A percentile compares a stretch with the other conserved stretches of the same genome.
Conservation (phyloP, 176 grass and related monocot species). For the Pontederia paniculata region DNA sequence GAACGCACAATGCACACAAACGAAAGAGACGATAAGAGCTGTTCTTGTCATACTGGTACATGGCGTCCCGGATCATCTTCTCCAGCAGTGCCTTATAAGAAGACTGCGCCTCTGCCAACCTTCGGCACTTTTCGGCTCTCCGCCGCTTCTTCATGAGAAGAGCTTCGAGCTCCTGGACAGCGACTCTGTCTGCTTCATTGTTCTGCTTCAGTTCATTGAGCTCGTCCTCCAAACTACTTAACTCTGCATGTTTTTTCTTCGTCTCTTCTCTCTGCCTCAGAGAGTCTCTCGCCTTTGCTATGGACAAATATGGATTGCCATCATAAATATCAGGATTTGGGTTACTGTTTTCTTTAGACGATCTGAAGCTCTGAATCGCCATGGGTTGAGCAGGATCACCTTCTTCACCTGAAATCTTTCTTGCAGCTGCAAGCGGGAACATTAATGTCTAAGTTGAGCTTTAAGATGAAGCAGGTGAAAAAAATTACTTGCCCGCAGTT, state of each 20-base stretch:
- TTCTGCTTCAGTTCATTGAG: constrained; percentile 41
- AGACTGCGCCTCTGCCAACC: constrained; percentile 75
- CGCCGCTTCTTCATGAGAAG: constrained; percentile 53
- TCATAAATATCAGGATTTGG: constrained; percentile 34
- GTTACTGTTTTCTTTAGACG: constrained; percentile 62
- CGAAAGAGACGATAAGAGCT: neutral
- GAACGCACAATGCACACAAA: neutral
- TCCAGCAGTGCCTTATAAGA: constrained; percentile 85
- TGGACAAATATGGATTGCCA: constrained; percentile 65
- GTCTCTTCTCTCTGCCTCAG: constrained; percentile 63
- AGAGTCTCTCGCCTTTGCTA: constrained; percentile 83
- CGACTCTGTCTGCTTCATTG: constrained; percentile 47
- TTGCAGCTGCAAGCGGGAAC: constrained; percentile 33
- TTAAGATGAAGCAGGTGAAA: neutral
- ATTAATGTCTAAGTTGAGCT: constrained; percentile 1
- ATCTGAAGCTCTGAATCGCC: constrained; percentile 13
- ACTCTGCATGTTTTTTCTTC: constrained; percentile 74
- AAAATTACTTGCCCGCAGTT: neutral
- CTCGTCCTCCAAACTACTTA: constrained; percentile 54
- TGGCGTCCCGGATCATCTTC: constrained; percentile 98
- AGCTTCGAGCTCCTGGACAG: constrained; percentile 66
- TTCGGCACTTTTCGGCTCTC: constrained; percentile 58
- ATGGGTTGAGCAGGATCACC: constrained; percentile 21
- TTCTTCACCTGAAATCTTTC: constrained; percentile 42
- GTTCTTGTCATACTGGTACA: constrained; percentile 73